These are phyloP conservation scores for Metschnikowia peoriensis DNA, from an alignment of 805 yeast species.

Conservation along the genomic window DNA sequence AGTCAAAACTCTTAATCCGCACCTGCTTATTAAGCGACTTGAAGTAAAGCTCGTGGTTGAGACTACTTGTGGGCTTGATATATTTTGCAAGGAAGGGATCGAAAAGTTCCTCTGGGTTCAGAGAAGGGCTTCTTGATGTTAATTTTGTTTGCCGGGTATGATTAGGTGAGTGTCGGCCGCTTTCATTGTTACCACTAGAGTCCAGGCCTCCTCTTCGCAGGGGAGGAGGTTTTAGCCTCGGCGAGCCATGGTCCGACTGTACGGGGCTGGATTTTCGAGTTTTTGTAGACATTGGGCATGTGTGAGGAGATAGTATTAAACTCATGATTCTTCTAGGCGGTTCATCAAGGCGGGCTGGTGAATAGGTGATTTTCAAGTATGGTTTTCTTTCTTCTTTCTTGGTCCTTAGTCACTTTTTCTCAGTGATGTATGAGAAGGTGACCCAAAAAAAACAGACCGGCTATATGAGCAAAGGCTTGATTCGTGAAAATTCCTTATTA, in stretches of 20 bases:
- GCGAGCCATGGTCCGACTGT: constrained; percentile 4
- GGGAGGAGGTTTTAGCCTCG: constrained; percentile 5
- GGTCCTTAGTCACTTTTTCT: neutral
- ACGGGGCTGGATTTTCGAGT: constrained; percentile 5
- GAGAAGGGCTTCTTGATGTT: neutral
- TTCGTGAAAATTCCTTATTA: neutral
- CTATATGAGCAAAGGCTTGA: neutral
- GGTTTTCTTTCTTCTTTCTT: neutral
- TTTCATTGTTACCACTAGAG: neutral
- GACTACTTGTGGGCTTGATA: constrained; percentile 13
- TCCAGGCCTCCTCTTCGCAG: constrained; percentile 1
- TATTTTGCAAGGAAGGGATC: constrained; percentile 21
- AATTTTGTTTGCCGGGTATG: neutral
- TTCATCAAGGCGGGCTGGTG: constrained; percentile 1
- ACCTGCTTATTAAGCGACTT: constrained; percentile 12
- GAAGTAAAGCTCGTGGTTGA: constrained; percentile 14
- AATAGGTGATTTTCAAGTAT: neutral
- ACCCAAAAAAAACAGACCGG: neutral
- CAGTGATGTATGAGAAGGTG: neutral
- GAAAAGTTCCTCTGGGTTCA: constrained; percentile 1
- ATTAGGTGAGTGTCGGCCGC: neutral
- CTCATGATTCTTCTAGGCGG: constrained; percentile 8
- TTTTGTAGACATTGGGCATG: constrained; percentile 12
- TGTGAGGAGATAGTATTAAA: constrained; percentile 12
- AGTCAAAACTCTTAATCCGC: constrained; percentile 14